Base-by-base conservation (phyloP, 495 filamentous ascomycete genomes). In the Lasiosphaeris hirsuta region DNA sequence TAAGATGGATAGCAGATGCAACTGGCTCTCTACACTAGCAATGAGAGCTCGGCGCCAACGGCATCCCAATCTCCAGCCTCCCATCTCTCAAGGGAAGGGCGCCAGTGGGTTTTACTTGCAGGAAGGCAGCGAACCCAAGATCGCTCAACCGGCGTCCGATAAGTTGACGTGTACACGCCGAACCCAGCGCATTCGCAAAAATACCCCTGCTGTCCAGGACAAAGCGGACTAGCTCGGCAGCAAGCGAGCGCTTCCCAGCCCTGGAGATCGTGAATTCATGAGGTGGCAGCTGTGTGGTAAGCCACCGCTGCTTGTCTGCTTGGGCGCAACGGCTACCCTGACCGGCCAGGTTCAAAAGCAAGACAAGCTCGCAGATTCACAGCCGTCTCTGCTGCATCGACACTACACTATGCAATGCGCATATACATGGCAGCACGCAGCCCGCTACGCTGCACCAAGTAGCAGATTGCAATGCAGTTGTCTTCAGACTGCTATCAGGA, bases 291-390 rank as follows among this genome's bases (percentile, higher is more conserved):
- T 37, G 42, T 42, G 39, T 33, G 39, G 33, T 18, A 18, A 42
- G 42, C 52, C 40, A 54, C 40, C 7, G 39, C 23, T 54, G 40
- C 42, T 35, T 35, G 35, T 44, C 23, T 30, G 23, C 23, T 30
- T 30, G 23, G 23, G 52, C 46, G 46, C 36, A 49, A 49, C 46
- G 33, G 46, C 46, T 34, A 49, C 46, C 46, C n/a, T 49, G 46
- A 49, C n/a, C 23, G 19, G 46, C 33, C 23, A 19, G 10, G 46
- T 49, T 33, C 46, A 14, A 2, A 30, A 30, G 23, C 23, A 30
- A 30, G 23, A 30, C 23, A 30, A 30, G 23, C 23, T 30, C 23
- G 23, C 23, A 30, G 23, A 30, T 30, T 30, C 23, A 30, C 23
- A 5, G 23, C 23, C 23, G 5, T 30, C 23, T 2, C 23, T 30